Base-by-base conservation (phyloP, 345 rosid genomes). In the Brassica rapa region DNA sequence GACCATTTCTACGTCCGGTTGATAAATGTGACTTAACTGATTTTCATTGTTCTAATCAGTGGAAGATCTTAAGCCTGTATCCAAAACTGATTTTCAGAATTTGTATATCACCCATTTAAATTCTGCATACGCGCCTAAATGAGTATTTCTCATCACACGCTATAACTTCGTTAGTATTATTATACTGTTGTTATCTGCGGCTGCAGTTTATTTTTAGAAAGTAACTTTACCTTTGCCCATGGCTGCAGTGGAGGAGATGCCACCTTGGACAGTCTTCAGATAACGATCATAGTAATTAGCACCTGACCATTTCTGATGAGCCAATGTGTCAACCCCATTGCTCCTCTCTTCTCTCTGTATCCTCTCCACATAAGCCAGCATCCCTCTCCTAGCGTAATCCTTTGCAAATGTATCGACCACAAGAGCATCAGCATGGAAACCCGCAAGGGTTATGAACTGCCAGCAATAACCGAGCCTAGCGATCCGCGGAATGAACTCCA, bases 251-350 rank as follows among this genome's bases (percentile, higher is more conserved):
- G 99, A 93, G 59, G 98, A 88, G 32, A 93, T 91, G 57, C 99
- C 99, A 71, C 99, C 97, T 83, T 93, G 97, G 43, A 96, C 87
- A 2, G 92, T 87, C 87, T 87, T 96, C 67, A 93, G 96, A 57
- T 96, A 96, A 82, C 89, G 78, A 66, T 91, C 97, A 72, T 93
- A 93, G 62, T 78, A 96, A 82, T 93, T 91, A 5, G 99, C 98
- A 67, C 98, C 98, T 0, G 98, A 96, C 98, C 99, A 93, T 81
- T 96, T 93, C 84, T 96, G 99, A 83, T 96, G 99, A 27, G 93
- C 93, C 19, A 93, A 87, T 7, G 99, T 96, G 83, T 91, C 99
- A 14, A 96, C 93, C 5, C 93, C 99, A 72, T 93, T 82, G 78
- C 66, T 93, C 87, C 98, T 89, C 69, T 93, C 98, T 85, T 96